Base-by-base conservation (phyloP, 2,329 filamentous ascomycete species). In the Cercospora canescens region DNA sequence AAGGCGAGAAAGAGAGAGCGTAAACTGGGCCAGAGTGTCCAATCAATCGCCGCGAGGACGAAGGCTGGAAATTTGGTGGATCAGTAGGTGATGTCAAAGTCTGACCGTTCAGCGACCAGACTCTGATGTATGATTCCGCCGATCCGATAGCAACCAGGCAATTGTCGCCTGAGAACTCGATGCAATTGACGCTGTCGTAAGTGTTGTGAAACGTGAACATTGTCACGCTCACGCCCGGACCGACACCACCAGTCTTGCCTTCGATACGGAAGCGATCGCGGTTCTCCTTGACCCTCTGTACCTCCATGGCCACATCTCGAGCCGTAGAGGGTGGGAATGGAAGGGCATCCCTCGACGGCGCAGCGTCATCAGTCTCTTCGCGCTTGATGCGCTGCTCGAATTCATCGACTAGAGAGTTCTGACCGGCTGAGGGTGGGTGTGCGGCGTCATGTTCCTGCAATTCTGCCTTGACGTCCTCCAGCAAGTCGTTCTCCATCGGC, bases 171-270 rank as follows among this genome's bases (percentile, higher is more conserved):
- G 94, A 97, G 76, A 99, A 97, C 74, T 98, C 94, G 76, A 98
- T 88, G 76, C 92, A 96, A n/a, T 92, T 93, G 66, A 97, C 87
- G 63, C 92, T 91, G 79, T 96, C 93, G 69, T 93, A 89, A 0
- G 92, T 96, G 79, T 99, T 99, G 82, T 99, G 95, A 76, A 98
- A 97, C 0, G 95, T 99, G 77, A 96, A 97, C 91, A 98, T 98
- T 83, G 92, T 95, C 26, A 96, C 90, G 74, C 93, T 96, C 66
- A 97, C 85, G 28, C 89, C 89, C 62, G 93, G 88, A 14, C 94
- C 93, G 59, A 94, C 86, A 8, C 94, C 94, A 16, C 93, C 92
- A 12, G 91, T 94, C 35, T 91, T 88, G 21, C 89, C 88, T 66
- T 96, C 92, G 64, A 98, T 94, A 76, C 88, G 91, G 78, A 97